A percentile compares a stretch with the other conserved stretches of the same genome.
These are phyloP conservation scores for Populus pruinosa DNA, from an alignment of 345 rosid genomes.

Conservation along the genomic window DNA sequence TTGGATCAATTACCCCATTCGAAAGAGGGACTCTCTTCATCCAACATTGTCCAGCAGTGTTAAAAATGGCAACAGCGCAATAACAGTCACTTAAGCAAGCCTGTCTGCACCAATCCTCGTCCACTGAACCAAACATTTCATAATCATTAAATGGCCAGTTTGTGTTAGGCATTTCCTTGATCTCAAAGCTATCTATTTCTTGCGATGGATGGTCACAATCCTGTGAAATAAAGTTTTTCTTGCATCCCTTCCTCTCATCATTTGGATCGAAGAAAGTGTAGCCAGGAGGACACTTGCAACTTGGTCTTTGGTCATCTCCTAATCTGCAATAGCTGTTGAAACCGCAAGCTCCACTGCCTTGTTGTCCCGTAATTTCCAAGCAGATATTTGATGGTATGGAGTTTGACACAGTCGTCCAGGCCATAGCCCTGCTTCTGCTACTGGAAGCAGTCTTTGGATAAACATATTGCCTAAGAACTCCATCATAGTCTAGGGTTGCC, in stretches of 20 bases:
- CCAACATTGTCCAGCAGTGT: constrained; percentile 26
- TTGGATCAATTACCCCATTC: no score
- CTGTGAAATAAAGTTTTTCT: no score
- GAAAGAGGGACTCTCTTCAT: constrained; percentile 34
- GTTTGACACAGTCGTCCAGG: constrained; percentile 26
- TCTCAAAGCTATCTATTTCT: constrained; percentile 10
- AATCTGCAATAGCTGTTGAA: constrained; percentile 48
- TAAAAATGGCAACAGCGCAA: constrained; percentile 45
- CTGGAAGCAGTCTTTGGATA: constrained; percentile 37
- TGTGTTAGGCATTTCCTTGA: no score
- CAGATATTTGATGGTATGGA: constrained; percentile 42
- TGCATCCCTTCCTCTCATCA: no score
- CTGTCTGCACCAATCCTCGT: no score
- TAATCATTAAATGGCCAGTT: no score
- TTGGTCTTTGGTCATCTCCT: constrained; percentile 23
- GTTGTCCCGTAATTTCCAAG: background rate
- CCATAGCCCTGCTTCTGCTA: constrained; percentile 19
- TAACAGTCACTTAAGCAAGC: constrained; percentile 40
- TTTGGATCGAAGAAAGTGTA: no score
- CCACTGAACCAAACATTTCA: background rate
- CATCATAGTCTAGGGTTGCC: constrained; percentile 49
- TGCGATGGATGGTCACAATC: constrained; percentile 18
- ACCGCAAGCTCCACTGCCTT: constrained; percentile 49
- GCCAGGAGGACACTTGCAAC: no score
- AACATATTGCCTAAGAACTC: constrained; percentile 51